Percentiles rank a stretch among this genome's conserved stretches.
phyloP scores from a whole-genome alignment of 1,139 yeast species.

The Meyerozyma sp. region DNA sequence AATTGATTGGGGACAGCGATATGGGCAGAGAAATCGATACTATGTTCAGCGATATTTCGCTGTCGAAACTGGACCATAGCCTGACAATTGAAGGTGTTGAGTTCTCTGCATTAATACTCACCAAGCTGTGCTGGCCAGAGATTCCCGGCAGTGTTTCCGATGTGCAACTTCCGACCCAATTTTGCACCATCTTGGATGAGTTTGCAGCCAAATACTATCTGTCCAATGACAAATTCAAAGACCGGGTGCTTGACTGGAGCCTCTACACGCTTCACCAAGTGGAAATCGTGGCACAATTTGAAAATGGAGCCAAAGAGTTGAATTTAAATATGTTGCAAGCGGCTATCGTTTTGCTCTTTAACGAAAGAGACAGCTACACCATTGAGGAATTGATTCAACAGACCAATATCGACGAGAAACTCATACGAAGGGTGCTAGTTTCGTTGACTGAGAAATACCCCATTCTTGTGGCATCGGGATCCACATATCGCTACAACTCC shows the following conservation, averaged over 20 bases:
- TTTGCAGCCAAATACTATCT: constrained; percentile 9
- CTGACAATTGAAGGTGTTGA: constrained; percentile 11
- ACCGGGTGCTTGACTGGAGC: constrained; percentile 18
- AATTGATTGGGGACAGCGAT: constrained; percentile 31
- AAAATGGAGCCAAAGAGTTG: constrained; percentile 28
- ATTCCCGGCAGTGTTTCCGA: constrained; percentile 25
- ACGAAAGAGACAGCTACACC: constrained; percentile 14
- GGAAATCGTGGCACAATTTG: constrained; percentile 22
- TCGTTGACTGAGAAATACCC: constrained; percentile 29
- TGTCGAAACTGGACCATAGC: constrained; percentile 16
- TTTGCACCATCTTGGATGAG: constrained; percentile 5
- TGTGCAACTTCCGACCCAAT: constrained; percentile 1
- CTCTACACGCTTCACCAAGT: constrained; percentile 29
- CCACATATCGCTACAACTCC: constrained; percentile 17
- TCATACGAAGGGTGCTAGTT: constrained; percentile 22
- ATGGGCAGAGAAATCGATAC: constrained; percentile 21
- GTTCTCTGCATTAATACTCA: constrained; percentile 30
- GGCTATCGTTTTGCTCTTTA: constrained; percentile 25
- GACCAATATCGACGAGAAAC: constrained; percentile 23
- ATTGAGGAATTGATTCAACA: constrained; percentile 14
- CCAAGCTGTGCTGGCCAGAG: constrained; percentile 38
- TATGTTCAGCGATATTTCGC: constrained; percentile 31
- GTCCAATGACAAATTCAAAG: constrained; percentile 10
- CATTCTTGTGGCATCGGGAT: constrained; percentile 15
- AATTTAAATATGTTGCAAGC: constrained; percentile 37